Evolutionary conservation across 306 rosid species (phyloP), one percentile per base, ranked within the genome.

Genomic region (Ammopiptanthus mongolicus): DNA sequence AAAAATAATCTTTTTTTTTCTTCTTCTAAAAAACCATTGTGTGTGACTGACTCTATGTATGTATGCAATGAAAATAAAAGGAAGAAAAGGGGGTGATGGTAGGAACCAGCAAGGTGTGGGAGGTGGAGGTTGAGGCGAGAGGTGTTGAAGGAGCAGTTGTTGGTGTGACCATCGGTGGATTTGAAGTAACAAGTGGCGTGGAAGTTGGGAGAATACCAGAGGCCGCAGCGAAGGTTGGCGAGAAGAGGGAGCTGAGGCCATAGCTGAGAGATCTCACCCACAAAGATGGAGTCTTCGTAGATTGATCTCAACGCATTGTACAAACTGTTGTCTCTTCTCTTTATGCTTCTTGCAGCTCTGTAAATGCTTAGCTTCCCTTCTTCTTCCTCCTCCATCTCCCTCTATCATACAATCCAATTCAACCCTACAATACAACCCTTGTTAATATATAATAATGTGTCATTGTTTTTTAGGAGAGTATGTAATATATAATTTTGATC

Each of bases 201-300:
- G 78, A 95, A 91, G 6, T 55, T 77, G 36, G 87, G 62, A 3
- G 86, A 90, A 14, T 95, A 95, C 98, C 98, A 95, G 57, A 90
- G 89, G 10, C 97, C 97, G 34, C 97, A 95, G 0, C 96, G 99
- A 12, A 95, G 97, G 73, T 92, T 95, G 33, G 96, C 93, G 52
- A 95, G 77, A 55, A 95, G 93, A 85, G 99, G 99, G 14, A 91
- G 97, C 63, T 85, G 87, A 9, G 99, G 93, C 97, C 97, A 95
- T 37, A 95, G 80, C 86, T 84, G 85, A 51, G 86, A 82, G 81
- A 91, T 84, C 41, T 84, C 85, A 1, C 91, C 89, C 5, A 95
- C 93, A 42, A 92, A 91, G 34, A 92, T 80, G 5, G 97, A 95
- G 78, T 92, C 97, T 21, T 90, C 84, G 84, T 87, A 90, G 6